A percentile compares a stretch with the other conserved stretches of the same genome.
Conservation (phyloP, 345 rosid species). For the Moricandia moricandioides region DNA sequence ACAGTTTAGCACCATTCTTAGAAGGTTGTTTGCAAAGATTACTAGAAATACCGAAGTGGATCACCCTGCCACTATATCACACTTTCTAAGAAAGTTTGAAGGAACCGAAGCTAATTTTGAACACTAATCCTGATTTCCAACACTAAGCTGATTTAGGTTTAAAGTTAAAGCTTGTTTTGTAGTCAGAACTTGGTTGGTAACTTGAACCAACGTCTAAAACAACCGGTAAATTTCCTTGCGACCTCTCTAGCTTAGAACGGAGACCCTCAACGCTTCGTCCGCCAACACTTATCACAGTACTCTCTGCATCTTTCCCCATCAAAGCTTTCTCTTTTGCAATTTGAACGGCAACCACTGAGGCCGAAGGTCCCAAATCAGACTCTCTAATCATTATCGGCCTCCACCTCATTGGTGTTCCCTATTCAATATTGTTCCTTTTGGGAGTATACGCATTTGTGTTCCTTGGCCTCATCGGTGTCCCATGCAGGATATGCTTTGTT, state of each 20-base stretch:
- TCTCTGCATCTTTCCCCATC: slow-evolving; percentile 45
- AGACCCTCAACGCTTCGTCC: slow-evolving; percentile 67
- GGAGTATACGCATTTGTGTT: slow-evolving; percentile 22
- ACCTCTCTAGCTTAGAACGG: slow-evolving; percentile 71
- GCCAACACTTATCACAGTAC: slow-evolving; percentile 48
- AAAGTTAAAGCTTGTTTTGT: slow-evolving; percentile 27
- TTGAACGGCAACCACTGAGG: slow-evolving; percentile 78
- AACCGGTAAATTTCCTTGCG: slow-evolving; percentile 72
- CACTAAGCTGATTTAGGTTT: slow-evolving; percentile 34
- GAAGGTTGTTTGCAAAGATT: too few species aligned
- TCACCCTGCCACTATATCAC: too few species aligned
- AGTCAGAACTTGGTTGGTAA: slow-evolving; percentile 28
- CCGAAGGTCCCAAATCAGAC: slow-evolving; percentile 80
- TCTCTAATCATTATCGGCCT: slow-evolving; percentile 46
- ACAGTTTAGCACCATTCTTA: too few species aligned
- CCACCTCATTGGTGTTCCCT: slow-evolving; percentile 39
- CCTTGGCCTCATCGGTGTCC: slow-evolving; percentile 37
- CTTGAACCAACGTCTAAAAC: slow-evolving; percentile 50
- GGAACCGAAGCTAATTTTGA: too few species aligned
- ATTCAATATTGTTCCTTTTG: slow-evolving; percentile 26
- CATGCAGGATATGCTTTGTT: slow-evolving; percentile 21
- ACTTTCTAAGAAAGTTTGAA: too few species aligned
- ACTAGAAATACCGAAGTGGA: too few species aligned
- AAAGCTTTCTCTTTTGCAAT: slow-evolving; percentile 43
- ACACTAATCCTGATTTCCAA: too few species aligned